phyloP scores from a whole-genome alignment of 139 green algal genomes.

The Astrephomene gubernaculifera region DNA sequence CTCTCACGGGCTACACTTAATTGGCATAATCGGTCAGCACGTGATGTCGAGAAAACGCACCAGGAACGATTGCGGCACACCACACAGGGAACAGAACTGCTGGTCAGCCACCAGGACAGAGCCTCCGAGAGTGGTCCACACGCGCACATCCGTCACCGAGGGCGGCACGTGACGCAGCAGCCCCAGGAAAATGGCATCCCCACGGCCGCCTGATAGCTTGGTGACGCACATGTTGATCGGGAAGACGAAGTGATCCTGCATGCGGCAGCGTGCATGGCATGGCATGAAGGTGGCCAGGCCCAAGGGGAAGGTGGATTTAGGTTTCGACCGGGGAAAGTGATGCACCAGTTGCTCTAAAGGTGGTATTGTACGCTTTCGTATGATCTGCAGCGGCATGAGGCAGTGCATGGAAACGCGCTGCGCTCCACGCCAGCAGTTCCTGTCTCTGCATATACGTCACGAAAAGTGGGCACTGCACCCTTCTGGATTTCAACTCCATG shows the following conservation, averaged over 20 bases:
- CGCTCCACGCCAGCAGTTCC: neutral
- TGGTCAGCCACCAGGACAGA: slow-evolving; percentile 22
- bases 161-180: slow-evolving; percentile 15
- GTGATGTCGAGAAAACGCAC: neutral
- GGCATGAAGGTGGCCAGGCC: neutral
- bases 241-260: too few relatives aligned
- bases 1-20: neutral
- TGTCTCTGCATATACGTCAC: too few relatives aligned
- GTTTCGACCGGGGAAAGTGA: neutral
- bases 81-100: slow-evolving; percentile 13
- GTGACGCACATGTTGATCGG: slow-evolving; percentile 27
- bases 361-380: too few relatives aligned
- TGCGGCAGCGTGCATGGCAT: neutral
- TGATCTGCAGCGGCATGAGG: neutral
- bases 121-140: slow-evolving; percentile 8
- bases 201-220: slow-evolving; percentile 29
- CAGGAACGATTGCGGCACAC: neutral
- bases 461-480: neutral
- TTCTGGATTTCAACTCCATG: neutral
- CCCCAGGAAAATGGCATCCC: slow-evolving; percentile 47
- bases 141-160: neutral
- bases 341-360: too few relatives aligned
- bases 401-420: neutral
- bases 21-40: neutral
- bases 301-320: neutral